Conservation (phyloP, 176 grass and related monocot genomes). For the Carex myosuroides region DNA sequence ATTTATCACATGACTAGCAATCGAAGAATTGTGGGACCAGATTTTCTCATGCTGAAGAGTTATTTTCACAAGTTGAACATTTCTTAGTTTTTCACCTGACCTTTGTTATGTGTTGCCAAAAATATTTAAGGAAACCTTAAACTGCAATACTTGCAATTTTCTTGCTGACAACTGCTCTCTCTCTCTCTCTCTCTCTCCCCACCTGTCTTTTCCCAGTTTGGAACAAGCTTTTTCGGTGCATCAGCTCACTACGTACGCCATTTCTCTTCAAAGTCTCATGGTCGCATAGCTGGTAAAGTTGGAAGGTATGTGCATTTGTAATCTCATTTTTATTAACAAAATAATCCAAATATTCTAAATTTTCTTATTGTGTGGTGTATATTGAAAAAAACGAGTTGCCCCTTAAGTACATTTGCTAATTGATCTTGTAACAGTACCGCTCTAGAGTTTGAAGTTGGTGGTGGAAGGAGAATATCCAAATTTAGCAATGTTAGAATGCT, state of each 20-base stretch:
- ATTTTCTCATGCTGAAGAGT: background rate
- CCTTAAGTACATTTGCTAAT: constrained; percentile 4
- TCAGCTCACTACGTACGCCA: constrained; percentile 63
- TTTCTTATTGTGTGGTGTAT: background rate
- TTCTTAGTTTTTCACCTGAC: background rate
- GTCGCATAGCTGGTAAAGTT: constrained; percentile 61
- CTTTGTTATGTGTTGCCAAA: background rate
- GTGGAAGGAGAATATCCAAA: constrained; percentile 80
- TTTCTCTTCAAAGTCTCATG: constrained; percentile 85
- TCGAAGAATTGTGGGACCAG: background rate
- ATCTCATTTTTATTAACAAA: background rate
- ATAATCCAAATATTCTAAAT: background rate
- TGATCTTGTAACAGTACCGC: constrained; percentile 48
- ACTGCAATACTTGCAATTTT: background rate
- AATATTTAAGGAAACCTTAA: background rate
- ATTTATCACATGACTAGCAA: background rate
- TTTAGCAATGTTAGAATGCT: constrained; percentile 83
- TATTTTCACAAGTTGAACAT: background rate
- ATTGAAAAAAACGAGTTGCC: background rate
- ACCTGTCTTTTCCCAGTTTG: constrained; percentile 45
- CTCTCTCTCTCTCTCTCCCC: constrained; percentile 17
- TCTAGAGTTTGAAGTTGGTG: constrained; percentile 94
- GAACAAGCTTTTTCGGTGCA: constrained; percentile 70
- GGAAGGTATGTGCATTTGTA: constrained; percentile 60
- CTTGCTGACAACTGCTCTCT: background rate